Evolutionary conservation across 2,329 filamentous ascomycete species (phyloP), one percentile per base, ranked within the genome.

Genomic region (Paecilomyces niveus): DNA sequence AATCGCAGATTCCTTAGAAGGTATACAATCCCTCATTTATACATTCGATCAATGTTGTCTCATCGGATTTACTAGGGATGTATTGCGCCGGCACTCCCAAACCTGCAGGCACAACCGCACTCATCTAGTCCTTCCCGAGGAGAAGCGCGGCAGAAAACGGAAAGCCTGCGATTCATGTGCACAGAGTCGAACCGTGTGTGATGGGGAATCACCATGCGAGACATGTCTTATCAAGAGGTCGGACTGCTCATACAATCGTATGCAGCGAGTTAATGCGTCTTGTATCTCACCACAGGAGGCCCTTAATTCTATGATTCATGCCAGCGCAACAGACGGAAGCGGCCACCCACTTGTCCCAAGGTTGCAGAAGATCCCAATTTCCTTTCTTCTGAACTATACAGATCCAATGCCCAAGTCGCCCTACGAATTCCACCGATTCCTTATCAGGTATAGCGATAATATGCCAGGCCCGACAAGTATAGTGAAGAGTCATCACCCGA

Each of bases 111-210:
- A 33, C 7, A 55, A 26, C 31, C 18, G 31, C 31, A 24, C 22
- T 15, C 54, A 31, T 3, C 2, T 6, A 24, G 11, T 55, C 1
- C 54, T 45, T 39, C 31, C 54, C 6, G 6, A 55, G 33, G 21
- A n/a, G 21, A 55, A 45, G 54, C n/a, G 54, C n/a, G 54, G 54
- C 22, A 55, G 54, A 26, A 55, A 55, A 55, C 21, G 33, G 18
- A 33, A 24, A 39, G 54, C 54, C 22, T 55, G 54, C 54, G 54
- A 55, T 32, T 24, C 10, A 15, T 55, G 54, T 45, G 35, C 35
- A 45, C 35, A 45, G 3, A 45, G 35, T n/a, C 35, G 35, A 8
- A 18, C 18, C 2, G 35, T 45, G 35, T 45, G 35, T n/a, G 35
- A 45, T 45, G 35, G 35, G 15, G 35, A 45, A n/a, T n/a, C 18